Percentiles rank a stretch among this genome's conserved stretches.
Conservation (phyloP, 371 early-diverging fungal genomes). For the Apophysomyces trapeziformis region DNA sequence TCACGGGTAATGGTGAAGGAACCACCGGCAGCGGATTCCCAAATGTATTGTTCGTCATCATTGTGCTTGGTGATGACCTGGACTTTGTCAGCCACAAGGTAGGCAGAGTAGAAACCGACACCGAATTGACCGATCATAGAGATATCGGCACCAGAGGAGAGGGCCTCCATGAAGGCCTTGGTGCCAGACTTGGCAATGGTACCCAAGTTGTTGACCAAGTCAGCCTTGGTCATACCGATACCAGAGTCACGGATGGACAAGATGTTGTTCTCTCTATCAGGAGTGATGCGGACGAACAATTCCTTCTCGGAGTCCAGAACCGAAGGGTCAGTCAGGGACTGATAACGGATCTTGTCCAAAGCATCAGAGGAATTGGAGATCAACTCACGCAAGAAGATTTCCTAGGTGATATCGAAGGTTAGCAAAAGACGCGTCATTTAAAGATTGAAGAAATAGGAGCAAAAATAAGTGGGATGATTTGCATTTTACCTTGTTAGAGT, state of each 20-base stretch:
- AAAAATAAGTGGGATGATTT: neutral
- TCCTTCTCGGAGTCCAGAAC: slow-evolving; percentile 58
- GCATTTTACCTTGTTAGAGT: slow-evolving; percentile 51
- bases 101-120: slow-evolving; percentile 90
- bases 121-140: slow-evolving; percentile 94
- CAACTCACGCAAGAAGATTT: slow-evolving; percentile 87
- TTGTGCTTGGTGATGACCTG: slow-evolving; percentile 84
- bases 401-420: slow-evolving; percentile 30
- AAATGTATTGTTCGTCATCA: slow-evolving; percentile 75
- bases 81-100: slow-evolving; percentile 85
- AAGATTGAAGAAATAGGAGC: neutral
- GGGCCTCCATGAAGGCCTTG: slow-evolving; percentile 56
- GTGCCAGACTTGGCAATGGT: slow-evolving; percentile 85
- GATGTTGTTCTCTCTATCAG: slow-evolving; percentile 62
- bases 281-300: slow-evolving; percentile 66
- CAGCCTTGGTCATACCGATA: slow-evolving; percentile 90
- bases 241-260: slow-evolving; percentile 85
- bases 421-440: too few species aligned
- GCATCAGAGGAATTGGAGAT: slow-evolving; percentile 91
- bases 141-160: slow-evolving; percentile 55
- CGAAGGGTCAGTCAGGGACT: slow-evolving; percentile 60
- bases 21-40: slow-evolving; percentile 70
- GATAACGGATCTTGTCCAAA: slow-evolving; percentile 80
- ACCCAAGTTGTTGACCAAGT: slow-evolving; percentile 83
- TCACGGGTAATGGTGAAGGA: slow-evolving; percentile 80